Evolutionary conservation across 1,284 basidiomycete genomes (phyloP).

Genomic region (Cryptococcus wingfieldii): DNA sequence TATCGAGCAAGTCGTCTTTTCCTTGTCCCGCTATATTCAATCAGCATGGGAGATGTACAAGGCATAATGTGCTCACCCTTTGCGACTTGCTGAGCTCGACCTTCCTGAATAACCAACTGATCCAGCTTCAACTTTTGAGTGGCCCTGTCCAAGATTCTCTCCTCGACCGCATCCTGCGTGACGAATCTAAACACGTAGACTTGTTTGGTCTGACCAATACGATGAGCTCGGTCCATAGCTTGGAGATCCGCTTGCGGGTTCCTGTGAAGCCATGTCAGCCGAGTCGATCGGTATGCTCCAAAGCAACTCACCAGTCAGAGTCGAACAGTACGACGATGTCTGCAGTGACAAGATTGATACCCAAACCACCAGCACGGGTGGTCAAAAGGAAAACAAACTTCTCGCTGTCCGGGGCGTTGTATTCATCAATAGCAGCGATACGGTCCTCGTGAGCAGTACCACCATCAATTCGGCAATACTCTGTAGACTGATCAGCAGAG

Average conservation of each 20-base stretch:
- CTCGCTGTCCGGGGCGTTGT: slow-evolving; percentile 90
- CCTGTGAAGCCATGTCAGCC: slow-evolving; percentile 50
- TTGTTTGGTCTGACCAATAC: slow-evolving; percentile 98
- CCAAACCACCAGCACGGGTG: slow-evolving; percentile 95
- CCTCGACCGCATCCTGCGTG: slow-evolving; percentile 93
- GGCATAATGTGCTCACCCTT: slow-evolving; percentile 33
- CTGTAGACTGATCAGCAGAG: slow-evolving; percentile 50
- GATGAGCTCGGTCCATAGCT: slow-evolving; percentile 98
- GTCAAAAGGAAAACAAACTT: slow-evolving; percentile 97
- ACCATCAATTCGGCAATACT: slow-evolving; percentile 97
- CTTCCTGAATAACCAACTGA: slow-evolving; percentile 97
- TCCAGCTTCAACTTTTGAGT: slow-evolving; percentile 95
- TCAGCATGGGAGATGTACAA: not conserved
- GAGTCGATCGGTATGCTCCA: not conserved
- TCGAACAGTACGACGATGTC: slow-evolving; percentile 98
- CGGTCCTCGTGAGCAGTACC: slow-evolving; percentile 94
- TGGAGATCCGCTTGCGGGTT: slow-evolving; percentile 98
- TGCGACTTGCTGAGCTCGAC: slow-evolving; percentile 57
- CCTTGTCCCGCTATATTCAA: slow-evolving; percentile 62
- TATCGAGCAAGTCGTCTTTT: slow-evolving; percentile 95
- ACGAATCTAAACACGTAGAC: slow-evolving; percentile 98
- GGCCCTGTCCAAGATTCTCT: slow-evolving; percentile 92
- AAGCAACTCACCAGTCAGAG: slow-evolving; percentile 71
- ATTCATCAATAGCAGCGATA: slow-evolving; percentile 93
- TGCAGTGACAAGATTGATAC: slow-evolving; percentile 93